These are phyloP conservation scores for Agroathelia rolfsii DNA, from an alignment of 1,284 basidiomycete species.

Conservation along the genomic window DNA sequence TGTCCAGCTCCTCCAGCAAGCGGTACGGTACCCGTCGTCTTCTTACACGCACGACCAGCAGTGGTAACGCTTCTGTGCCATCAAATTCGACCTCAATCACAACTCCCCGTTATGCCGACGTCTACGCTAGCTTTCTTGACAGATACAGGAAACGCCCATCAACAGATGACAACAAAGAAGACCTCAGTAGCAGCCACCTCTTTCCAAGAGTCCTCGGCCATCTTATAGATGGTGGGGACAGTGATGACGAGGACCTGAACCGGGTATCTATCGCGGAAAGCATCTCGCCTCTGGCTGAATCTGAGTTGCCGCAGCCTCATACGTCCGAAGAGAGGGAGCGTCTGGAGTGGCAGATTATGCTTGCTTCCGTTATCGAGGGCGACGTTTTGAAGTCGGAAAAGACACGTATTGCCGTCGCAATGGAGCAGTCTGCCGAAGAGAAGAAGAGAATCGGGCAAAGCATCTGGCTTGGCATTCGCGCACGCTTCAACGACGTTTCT, in stretches of 20 bases:
- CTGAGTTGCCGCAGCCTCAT: slow-evolving; percentile 49
- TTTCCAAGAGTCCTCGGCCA: slow-evolving; percentile 65
- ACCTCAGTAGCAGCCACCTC: slow-evolving; percentile 67
- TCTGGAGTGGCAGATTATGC: slow-evolving; percentile 91
- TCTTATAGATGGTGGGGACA: slow-evolving; percentile 62
- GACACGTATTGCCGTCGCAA: slow-evolving; percentile 71
- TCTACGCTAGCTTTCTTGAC: slow-evolving; percentile 70
- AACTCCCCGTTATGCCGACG: slow-evolving; percentile 59
- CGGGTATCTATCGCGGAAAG: slow-evolving; percentile 37
- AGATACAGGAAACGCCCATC: slow-evolving; percentile 55
- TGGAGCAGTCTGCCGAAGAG: slow-evolving; percentile 60
- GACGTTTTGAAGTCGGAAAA: slow-evolving; percentile 92
- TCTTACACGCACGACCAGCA: no score
- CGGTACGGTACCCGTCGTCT: no score
- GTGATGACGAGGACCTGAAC: slow-evolving; percentile 59
- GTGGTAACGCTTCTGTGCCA: no score
- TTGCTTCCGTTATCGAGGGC: slow-evolving; percentile 84
- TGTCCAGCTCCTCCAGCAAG: no score
- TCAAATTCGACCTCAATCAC: no score
- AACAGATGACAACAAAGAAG: slow-evolving; percentile 53
- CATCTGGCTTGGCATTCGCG: slow-evolving; percentile 88
- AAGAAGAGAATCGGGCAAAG: slow-evolving; percentile 56
- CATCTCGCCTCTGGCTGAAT: slow-evolving; percentile 43
- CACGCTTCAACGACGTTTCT: slow-evolving; percentile 72
- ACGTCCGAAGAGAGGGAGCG: slow-evolving; percentile 71